Conservation (phyloP, 1,139 yeast species). For the Debaryomyces nepalensis region DNA sequence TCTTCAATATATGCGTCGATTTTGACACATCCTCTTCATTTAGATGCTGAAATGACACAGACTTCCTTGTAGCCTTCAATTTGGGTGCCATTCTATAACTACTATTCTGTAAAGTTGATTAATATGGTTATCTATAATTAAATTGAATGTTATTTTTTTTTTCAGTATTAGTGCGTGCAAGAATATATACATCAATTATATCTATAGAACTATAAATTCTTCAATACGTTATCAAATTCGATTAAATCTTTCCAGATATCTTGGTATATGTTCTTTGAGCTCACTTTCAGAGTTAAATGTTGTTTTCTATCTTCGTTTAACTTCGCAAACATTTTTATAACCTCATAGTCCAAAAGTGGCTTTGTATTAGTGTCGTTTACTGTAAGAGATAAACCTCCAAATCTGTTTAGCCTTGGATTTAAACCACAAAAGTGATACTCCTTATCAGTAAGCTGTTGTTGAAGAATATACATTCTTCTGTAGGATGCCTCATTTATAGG, state of each 20-base stretch:
- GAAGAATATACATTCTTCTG: slow-evolving; percentile 81
- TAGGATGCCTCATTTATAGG: slow-evolving; percentile 79
- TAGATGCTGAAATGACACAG: slow-evolving; percentile 15
- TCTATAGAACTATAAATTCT: slow-evolving; percentile 26
- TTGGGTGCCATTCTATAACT: slow-evolving; percentile 7
- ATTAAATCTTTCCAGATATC: slow-evolving; percentile 74
- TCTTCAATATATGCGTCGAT: neutral
- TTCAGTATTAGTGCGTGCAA: slow-evolving; percentile 7
- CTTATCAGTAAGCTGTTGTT: slow-evolving; percentile 83
- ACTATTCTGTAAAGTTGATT: neutral
- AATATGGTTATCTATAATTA: neutral
- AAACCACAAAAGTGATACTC: slow-evolving; percentile 76
- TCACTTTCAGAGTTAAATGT: slow-evolving; percentile 58
- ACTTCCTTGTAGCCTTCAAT: slow-evolving; percentile 12
- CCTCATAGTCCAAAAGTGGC: slow-evolving; percentile 65
- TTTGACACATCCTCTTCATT: slow-evolving; percentile 8
- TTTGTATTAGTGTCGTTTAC: slow-evolving; percentile 47
- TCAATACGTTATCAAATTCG: slow-evolving; percentile 49
- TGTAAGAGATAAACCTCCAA: slow-evolving; percentile 50
- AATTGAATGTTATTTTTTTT: neutral
- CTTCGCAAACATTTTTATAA: slow-evolving; percentile 56
- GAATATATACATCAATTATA: neutral
- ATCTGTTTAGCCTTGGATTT: slow-evolving; percentile 75
- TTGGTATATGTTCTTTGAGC: slow-evolving; percentile 53
- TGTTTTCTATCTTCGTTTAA: slow-evolving; percentile 62